Conservation (phyloP, 1,139 yeast genomes). For the Williopsis jadinii region DNA sequence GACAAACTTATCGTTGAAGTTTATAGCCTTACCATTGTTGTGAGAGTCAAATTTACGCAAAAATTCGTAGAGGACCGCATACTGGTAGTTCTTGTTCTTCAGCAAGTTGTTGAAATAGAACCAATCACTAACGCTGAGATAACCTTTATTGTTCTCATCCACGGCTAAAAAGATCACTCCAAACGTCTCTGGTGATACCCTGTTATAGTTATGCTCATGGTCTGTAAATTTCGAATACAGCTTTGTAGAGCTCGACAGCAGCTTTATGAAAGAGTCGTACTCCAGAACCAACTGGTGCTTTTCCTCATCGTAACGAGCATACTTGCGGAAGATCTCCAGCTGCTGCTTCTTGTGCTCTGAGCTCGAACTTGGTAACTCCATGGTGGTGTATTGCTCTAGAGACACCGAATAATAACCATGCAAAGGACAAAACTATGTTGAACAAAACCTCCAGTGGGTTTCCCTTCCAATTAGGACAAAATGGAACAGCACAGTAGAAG, state of each 20-base stretch:
- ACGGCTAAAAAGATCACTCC: constrained; percentile 58
- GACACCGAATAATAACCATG: too few relatives aligned
- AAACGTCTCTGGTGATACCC: constrained; percentile 28
- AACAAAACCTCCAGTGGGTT: too few relatives aligned
- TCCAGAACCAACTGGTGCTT: constrained; percentile 26
- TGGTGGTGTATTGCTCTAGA: constrained; percentile 6
- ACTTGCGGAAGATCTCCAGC: constrained; percentile 31
- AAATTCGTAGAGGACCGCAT: constrained; percentile 47
- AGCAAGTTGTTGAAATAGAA: constrained; percentile 47
- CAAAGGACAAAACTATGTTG: too few relatives aligned
- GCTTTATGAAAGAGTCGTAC: constrained; percentile 28
- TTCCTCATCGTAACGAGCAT: constrained; percentile 20
- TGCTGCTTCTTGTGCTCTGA: constrained; percentile 31
- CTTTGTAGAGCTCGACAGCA: constrained; percentile 28
- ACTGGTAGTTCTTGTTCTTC: constrained; percentile 51
- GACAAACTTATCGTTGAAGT: constrained; percentile 32
- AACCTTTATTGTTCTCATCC: constrained; percentile 58
- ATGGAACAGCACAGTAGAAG: too few relatives aligned
- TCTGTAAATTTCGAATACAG: constrained; percentile 14
- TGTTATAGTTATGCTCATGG: constrained; percentile 14
- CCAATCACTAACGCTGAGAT: constrained; percentile 54
- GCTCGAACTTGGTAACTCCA: constrained; percentile 29
- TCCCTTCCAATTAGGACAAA: too few relatives aligned
- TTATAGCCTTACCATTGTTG: constrained; percentile 27
- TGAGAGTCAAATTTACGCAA: constrained; percentile 34